Evolutionary conservation across 2,329 filamentous ascomycete genomes (phyloP), one percentile per base, ranked within the genome.

Genomic region (Clathrospora elynae): DNA sequence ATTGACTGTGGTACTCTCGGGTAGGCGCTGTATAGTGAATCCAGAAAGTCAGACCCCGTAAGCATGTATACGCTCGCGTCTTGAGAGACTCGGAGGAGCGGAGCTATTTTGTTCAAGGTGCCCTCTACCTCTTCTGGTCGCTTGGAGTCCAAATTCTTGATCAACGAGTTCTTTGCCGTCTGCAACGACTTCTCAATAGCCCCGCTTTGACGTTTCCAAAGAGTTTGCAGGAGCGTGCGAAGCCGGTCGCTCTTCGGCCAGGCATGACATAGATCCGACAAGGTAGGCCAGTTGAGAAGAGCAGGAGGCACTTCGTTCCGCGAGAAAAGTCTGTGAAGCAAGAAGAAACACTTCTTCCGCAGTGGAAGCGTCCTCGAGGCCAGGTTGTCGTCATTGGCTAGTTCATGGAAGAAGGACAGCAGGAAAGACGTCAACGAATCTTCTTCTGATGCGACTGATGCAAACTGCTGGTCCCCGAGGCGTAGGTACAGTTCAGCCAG

Each of bases 11-110:
- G 81, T 67, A 82, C 83, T 43, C 85, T 78, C 34, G 75, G 78
- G 68, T 85, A 91, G 49, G 84, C 84, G 35, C 74, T 73, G 24
- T 82, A 75, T 9, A 96, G 76, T 1, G 86, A 83, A 65, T 96
- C 92, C 13, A 96, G 71, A 57, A 93, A 92, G 70, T 96, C 92
- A 35, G 87, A 90, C 1, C 92, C 92, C 0, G 87, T 87, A 56
- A 95, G 80, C 58, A 96, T 85, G 55, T 88, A 76, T 5, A 73
- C 68, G 19, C 78, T 80, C 30, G 72, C 72, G 16, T 77, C 73
- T 0, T 82, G 75, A 4, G 84, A 88, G 5, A 74, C 75, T 54
- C 82, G 78, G 4, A 90, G 71, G 3, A 91, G 71, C 35, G 82
- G 77, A 45, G 83, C 87, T n/a, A 89, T 62, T 7, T 73, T 73